Base-by-base conservation (phyloP, 108 stramenopile species). In the Epithemia pelagica region DNA sequence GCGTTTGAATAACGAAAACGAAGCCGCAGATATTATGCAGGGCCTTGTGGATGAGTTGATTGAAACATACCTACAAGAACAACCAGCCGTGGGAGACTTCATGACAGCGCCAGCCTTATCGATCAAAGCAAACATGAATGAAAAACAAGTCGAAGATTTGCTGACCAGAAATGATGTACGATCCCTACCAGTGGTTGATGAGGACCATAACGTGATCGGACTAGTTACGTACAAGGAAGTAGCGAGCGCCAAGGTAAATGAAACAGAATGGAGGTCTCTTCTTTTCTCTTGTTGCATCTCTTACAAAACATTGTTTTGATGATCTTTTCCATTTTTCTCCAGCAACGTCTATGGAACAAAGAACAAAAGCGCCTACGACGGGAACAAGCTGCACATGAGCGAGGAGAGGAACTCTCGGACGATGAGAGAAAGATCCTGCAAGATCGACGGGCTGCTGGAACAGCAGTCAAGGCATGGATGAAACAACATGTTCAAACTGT, bases 391-490 rank as follows among this genome's bases (percentile, higher is more conserved):
- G 70, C 53, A 0, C 26, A 32, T 15, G 54, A 74, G 52, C 60
- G 55, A 20, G 72, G 53, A 54, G 67, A 71, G 37, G 73, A 71
- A 37, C 67, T 79, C 31, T 30, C 52, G 69, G 74, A 58, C 64
- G 78, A 73, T 62, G 79, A 62, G 30, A 52, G 30, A 23, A 66
- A 59, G 65, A 18, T 29, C 19, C 20, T 76, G 1, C 74, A 82
- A 53, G 81, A 87, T 51, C 64, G 64, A 22, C 72, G 82, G 21
- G 74, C 70, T 37, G 59, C 66, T 25, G 86, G 85, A 26, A 82
- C 86, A 59, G 80, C 91, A 30, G 73, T 94, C 24, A 94, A 94
- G 72, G 92, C 81, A 22, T 94, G 92, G 92, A 94, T 94, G 92
- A 84, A 86, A 32, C 88, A 94, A 63, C 88, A 94, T 66, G 86